Percentiles rank a stretch among this genome's conserved stretches.
Evolutionary conservation across 371 early-diverging fungal species (phyloP).

Genomic region (Lichtheimia hyalospora): DNA sequence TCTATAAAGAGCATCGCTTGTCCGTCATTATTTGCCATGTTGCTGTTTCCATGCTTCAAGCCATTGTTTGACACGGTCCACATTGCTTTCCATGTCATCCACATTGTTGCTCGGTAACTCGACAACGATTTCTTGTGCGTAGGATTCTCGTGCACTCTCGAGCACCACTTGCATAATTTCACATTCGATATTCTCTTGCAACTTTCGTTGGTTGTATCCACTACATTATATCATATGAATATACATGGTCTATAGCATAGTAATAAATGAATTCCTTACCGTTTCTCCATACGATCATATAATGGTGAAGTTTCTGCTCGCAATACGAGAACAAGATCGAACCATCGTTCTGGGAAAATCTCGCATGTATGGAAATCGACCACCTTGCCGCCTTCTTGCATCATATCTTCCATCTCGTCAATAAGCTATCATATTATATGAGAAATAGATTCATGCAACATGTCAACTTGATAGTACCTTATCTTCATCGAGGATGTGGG

Average conservation of each 20-base stretch:
- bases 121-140: conserved; percentile 78
- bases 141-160: conserved; percentile 88
- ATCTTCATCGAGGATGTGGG: conserved; percentile 92
- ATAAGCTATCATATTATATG: conserved; percentile 48
- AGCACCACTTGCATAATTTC: conserved; percentile 98
- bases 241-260: background rate
- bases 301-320: conserved; percentile 78
- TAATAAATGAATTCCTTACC: conserved; percentile 51
- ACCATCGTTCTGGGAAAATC: conserved; percentile 95
- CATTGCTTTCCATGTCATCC: conserved; percentile 91
- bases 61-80: conserved; percentile 73
- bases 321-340: conserved; percentile 95
- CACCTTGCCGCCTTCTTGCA: conserved; percentile 81
- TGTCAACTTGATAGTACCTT: conserved; percentile 52
- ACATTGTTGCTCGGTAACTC: conserved; percentile 79
- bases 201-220: conserved; percentile 87
- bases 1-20: background rate
- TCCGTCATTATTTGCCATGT: conserved; percentile 24
- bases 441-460: background rate
- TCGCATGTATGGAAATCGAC: conserved; percentile 95
- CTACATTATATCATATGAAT: conserved; percentile 36
- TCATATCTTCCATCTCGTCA: conserved; percentile 84
- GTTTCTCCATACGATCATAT: conserved; percentile 81
- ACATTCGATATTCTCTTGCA: conserved; percentile 95
- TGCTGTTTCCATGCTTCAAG: conserved; percentile 51